Conservation (phyloP, 2,329 filamentous ascomycete genomes). For the Cladosporium sp. region DNA sequence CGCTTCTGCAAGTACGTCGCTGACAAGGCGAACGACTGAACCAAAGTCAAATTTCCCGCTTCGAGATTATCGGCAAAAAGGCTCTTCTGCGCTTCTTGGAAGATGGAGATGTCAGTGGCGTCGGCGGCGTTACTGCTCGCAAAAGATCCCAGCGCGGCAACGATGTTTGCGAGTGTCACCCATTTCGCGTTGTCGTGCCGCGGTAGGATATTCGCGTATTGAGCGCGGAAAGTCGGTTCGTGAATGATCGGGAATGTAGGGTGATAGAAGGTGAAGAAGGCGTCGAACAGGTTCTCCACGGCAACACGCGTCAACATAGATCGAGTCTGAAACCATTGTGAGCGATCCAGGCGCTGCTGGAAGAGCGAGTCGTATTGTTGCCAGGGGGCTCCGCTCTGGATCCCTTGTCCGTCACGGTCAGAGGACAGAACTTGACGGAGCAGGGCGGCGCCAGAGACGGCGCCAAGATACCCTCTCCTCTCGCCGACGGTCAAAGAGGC, state of each 20-base stretch:
- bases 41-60: conserved; percentile 13
- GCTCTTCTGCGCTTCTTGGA: conserved; percentile 16
- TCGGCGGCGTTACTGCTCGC: conserved; percentile 11
- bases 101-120: conserved; percentile 15
- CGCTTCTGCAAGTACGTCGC: conserved; percentile 55
- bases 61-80: conserved; percentile 13
- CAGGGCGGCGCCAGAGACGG: conserved; percentile 13
- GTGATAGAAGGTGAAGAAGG: conserved; percentile 15
- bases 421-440: conserved; percentile 12
- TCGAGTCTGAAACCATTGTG: conserved; percentile 8
- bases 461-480: conserved; percentile 10
- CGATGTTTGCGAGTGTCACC: conserved; percentile 14
- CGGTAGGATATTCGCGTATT: background rate
- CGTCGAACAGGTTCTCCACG: conserved; percentile 17
- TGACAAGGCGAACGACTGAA: conserved; percentile 24
- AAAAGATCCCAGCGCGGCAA: conserved; percentile 12
- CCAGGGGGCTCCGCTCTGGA: background rate
- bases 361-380: conserved; percentile 14
- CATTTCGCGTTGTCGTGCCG: conserved; percentile 11
- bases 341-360: conserved; percentile 13
- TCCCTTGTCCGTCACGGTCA: conserved; percentile 3
- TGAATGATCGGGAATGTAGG: conserved; percentile 16
- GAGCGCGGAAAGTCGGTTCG: conserved; percentile 14
- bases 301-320: conserved; percentile 15
- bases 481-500: conserved; percentile 13